Conservation (phyloP, 371 early-diverging fungal genomes). For the Mortierella sp. region DNA sequence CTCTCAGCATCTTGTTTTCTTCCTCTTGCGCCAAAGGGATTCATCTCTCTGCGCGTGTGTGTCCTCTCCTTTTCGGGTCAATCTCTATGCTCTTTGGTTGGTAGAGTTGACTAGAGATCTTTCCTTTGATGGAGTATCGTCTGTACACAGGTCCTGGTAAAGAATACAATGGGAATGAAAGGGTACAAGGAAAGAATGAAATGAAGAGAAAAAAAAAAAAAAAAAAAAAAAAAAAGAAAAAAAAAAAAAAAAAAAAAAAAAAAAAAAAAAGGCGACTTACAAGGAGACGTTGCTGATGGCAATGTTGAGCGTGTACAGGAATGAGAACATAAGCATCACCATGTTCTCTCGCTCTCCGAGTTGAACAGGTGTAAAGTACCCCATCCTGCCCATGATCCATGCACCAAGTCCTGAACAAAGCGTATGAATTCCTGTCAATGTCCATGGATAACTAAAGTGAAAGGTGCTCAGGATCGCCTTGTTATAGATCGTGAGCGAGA, state of each 20-base stretch:
- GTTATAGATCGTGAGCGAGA: conserved; percentile 80
- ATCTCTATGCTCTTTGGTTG: too few relatives aligned
- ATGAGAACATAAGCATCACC: conserved; percentile 76
- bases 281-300: conserved; percentile 83
- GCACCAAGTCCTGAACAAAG: conserved; percentile 70
- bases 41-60: too few relatives aligned
- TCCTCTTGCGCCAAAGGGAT: too few relatives aligned
- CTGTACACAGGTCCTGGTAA: too few relatives aligned
- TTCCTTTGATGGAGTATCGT: too few relatives aligned
- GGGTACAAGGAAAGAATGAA: too few relatives aligned
- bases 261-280: conserved; percentile 53
- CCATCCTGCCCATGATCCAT: conserved; percentile 54
- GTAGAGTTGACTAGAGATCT: too few relatives aligned
- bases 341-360: conserved; percentile 65
- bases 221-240: not conserved
- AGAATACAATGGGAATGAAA: too few relatives aligned
- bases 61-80: too few relatives aligned
- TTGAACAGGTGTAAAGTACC: conserved; percentile 62
- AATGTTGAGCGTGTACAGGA: conserved; percentile 87
- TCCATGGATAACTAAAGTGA: conserved; percentile 83
- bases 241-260: too few relatives aligned
- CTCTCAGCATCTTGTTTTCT: too few relatives aligned
- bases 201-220: too few relatives aligned
- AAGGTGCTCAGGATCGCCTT: conserved; percentile 76
- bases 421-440: conserved; percentile 82